Base-by-base conservation (phyloP, 441 rosid species). In the Daphne laureola region DNA sequence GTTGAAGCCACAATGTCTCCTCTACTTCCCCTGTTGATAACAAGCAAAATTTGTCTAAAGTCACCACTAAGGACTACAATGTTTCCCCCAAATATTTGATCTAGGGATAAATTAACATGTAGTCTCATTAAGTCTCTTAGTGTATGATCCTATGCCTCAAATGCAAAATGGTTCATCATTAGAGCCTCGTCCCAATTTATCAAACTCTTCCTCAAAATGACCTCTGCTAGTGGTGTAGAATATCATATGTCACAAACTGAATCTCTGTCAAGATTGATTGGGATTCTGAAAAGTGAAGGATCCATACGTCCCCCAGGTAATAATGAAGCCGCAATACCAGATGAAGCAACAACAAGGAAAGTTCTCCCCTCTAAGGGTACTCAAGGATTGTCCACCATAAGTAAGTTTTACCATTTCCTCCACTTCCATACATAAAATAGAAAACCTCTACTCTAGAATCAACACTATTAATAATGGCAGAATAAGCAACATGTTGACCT, bases 71-170 rank as follows among this genome's bases (percentile, higher is more conserved):
- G 23, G 1, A 18, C 23, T 1, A 18, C 23, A 1, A 18, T 18
- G 1, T 18, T 3, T 3, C 23, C 23, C 23, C 1, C 1, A 18
- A 18, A 18, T 1, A 18, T 18, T 18, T 1, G 3, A 1, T 3
- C 3, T 18, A 3, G 1, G 23, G n/a, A n/a, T n/a, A n/a, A n/a
- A n/a, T 18, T 3, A 18, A 18, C 23, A 18, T 18, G 23, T 1
- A 18, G 2, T 18, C 23, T 18, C 23, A 18, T 18, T 18, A 18
- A 1, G 23, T 18, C 23, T 18, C 23, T 18, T 16, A 59, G 8
- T 0, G 63, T 17, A 7, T 14, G 21, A n/a, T 59, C 48, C 0
- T 51, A 15, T 8, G 51, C 57, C 23, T 59, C 51, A 15, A 59
- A 43, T 4, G 16, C 44, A 43, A 42, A 5, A 4, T 35, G 21